Base-by-base conservation (phyloP, 169 alveolate species). In the Blepharisma undulans region DNA sequence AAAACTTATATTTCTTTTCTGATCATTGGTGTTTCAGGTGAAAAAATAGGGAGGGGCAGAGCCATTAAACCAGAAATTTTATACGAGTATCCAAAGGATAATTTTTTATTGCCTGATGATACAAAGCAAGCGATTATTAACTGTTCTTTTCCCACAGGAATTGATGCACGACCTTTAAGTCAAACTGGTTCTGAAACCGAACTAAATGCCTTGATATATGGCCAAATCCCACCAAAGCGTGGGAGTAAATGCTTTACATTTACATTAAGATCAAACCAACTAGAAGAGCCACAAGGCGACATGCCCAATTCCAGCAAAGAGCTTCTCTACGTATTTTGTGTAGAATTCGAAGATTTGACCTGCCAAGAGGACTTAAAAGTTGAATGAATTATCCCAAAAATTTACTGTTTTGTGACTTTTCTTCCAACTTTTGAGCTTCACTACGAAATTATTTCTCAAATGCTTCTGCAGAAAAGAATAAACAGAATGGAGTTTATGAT, bases 401-500 rank as follows among this genome's bases (percentile, higher is more conserved):
- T 29, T 22, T 86, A 86, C 84, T 27, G 60, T 27, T 27, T 86
- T 19, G 91, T 36, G 25, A 71, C 72, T 71, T 86, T 22, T 72
- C 29, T 86, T 7, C 91, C 91, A 22, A 32, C 80, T 4, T 66
- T 86, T 86, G 91, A 86, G 60, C 29, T 86, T 21, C 91, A 86
- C n/a, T 86, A 86, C n/a, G 84, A 86, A 27, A n/a, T 86, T 22
- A 19, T 86, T 0, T 19, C 27, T 29, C 61, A 36, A 19, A 86
- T 86, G 61, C 36, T 86, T 4, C 76, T 82, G 76, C 32, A 32
- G 33, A 82, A 82, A 82, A 82, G 89, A 36, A 72, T 82, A 0
- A 21, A 34, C 76, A 82, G 89, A 48, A 82, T 33, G 89, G 36
- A 82, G 29, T 4, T 30, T 4, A 29, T 19, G 86, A 21, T 22